These are phyloP conservation scores for Prunus persica DNA, from an alignment of 306 rosid species.

Conservation along the genomic window DNA sequence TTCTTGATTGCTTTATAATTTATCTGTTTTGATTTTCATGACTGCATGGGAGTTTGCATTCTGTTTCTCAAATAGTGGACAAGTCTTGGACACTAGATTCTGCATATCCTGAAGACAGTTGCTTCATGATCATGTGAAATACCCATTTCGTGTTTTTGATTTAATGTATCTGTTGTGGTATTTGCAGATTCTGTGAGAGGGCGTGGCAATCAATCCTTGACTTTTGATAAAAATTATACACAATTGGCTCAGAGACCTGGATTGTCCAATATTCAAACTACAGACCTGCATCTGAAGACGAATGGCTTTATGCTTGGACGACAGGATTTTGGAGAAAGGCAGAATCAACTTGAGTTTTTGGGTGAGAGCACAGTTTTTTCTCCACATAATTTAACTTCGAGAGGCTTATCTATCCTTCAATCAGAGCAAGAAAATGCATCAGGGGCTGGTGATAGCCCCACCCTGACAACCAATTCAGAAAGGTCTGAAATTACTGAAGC, in stretches of 20 bases:
- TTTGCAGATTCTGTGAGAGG: constrained; percentile 38
- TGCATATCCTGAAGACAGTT: neutral
- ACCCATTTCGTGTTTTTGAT: constrained; percentile 3
- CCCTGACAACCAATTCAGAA: constrained; percentile 59
- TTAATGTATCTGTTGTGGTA: constrained; percentile 1
- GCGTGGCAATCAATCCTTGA: constrained; percentile 17
- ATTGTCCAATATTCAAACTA: constrained; percentile 18
- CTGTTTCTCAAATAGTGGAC: neutral
- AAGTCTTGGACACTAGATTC: neutral
- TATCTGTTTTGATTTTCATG: neutral
- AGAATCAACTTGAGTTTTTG: constrained; percentile 25
- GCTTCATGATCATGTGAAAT: constrained; percentile 1
- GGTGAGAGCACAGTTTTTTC: constrained; percentile 36
- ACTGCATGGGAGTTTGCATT: constrained; percentile 6
- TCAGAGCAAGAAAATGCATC: constrained; percentile 52
- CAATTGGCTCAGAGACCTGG: constrained; percentile 32
- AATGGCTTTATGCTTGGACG: constrained; percentile 46
- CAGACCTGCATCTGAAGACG: constrained; percentile 23
- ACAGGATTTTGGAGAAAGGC: constrained; percentile 31
- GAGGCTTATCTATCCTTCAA: constrained; percentile 27
- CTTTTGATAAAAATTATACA: constrained; percentile 25
- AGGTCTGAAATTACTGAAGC: constrained; percentile 55
- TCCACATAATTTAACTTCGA: constrained; percentile 32
- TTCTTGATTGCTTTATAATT: neutral
- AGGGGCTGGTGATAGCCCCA: constrained; percentile 45